Conservation (phyloP, 345 rosid genomes). For the Citrus sp. region DNA sequence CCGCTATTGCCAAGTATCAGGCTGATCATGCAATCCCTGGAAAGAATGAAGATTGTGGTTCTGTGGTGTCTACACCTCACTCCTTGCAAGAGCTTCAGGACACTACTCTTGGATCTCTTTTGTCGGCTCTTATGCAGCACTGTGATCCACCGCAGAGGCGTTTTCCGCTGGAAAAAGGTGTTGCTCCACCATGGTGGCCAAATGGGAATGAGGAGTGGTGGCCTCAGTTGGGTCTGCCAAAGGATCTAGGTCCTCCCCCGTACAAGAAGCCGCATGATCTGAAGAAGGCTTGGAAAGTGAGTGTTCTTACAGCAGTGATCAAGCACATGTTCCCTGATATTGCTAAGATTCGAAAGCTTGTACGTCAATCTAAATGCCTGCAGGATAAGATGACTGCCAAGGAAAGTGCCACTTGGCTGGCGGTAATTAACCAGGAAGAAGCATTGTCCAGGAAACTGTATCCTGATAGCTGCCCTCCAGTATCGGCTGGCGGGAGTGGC, state of each 20-base stretch:
- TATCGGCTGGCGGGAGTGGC: slow-evolving; percentile 44
- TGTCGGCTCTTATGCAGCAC: slow-evolving; percentile 82
- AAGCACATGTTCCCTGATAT: slow-evolving; percentile 83
- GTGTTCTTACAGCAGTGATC: slow-evolving; percentile 76
- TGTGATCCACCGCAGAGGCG: slow-evolving; percentile 86
- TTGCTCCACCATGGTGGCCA: slow-evolving; percentile 92
- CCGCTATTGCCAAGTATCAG: slow-evolving; percentile 65
- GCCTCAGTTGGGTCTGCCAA: slow-evolving; percentile 56
- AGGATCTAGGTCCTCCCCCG: slow-evolving; percentile 67
- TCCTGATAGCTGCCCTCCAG: slow-evolving; percentile 51
- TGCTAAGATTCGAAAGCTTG: slow-evolving; percentile 72
- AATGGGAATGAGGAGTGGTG: slow-evolving; percentile 79
- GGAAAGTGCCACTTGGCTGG: slow-evolving; percentile 83
- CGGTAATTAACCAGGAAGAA: slow-evolving; percentile 72
- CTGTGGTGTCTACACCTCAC: slow-evolving; percentile 45
- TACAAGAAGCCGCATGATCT: slow-evolving; percentile 88
- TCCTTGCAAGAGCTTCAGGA: slow-evolving; percentile 75
- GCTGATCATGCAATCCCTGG: slow-evolving; percentile 48
- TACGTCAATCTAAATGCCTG: slow-evolving; percentile 77
- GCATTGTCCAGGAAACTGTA: slow-evolving; percentile 54
- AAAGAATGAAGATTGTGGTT: slow-evolving; percentile 29
- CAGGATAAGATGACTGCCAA: slow-evolving; percentile 94
- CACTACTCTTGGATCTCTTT: slow-evolving; percentile 79
- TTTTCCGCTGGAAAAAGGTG: slow-evolving; percentile 78
- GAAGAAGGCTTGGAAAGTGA: slow-evolving; percentile 83